Evolutionary conservation across 164 flowering plant species (phyloP), one percentile per base, ranked within the genome.

Genomic region (Vitis amurensis): DNA sequence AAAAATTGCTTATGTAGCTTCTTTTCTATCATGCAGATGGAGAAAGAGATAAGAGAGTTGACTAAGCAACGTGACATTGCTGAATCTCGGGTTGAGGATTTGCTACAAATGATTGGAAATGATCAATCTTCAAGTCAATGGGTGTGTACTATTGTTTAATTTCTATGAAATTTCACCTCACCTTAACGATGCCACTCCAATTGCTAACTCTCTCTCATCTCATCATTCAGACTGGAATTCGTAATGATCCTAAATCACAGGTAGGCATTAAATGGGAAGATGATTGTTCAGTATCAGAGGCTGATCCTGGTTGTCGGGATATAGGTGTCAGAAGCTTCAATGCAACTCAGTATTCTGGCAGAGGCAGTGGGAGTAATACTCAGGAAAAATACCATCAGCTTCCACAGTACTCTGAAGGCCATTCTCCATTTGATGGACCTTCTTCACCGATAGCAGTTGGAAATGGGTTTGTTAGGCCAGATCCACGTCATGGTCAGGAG

Each of bases 81-180:
- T 81, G 87, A 93, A 81, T 92, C 94, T 50, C 88, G 92, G 57
- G 82, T 93, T 75, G 82, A 96, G 75, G 93, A 92, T 80, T 74
- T 91, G 70, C 77, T 91, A 30, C 84, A 68, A 70, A 78, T 84
- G 68, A 75, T 88, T 69, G 88, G 84, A 69, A 77, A 79, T 79
- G 84, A 78, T 73, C 79, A 77, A 74, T 62, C 72, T 69, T 80
- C 91, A 48, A 81, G 77, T 68, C 66, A 78, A 74, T 75, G 59
- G 85, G 89, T 88, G 79, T 44, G n/a, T 56, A 11, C 50, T 56
- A 7, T 55, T 72, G 23, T 58, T 12, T 59, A 3, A 9, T 16
- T 49, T 29, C 14, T 5, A 10, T 19, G 16, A 17, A 27, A 1
- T 55, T 11, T 9, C 4, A 52, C 15, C 15, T 11, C 16, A n/a